These are phyloP conservation scores for Aspergillus nanangensis DNA, from an alignment of 495 filamentous ascomycete species.

Conservation along the genomic window DNA sequence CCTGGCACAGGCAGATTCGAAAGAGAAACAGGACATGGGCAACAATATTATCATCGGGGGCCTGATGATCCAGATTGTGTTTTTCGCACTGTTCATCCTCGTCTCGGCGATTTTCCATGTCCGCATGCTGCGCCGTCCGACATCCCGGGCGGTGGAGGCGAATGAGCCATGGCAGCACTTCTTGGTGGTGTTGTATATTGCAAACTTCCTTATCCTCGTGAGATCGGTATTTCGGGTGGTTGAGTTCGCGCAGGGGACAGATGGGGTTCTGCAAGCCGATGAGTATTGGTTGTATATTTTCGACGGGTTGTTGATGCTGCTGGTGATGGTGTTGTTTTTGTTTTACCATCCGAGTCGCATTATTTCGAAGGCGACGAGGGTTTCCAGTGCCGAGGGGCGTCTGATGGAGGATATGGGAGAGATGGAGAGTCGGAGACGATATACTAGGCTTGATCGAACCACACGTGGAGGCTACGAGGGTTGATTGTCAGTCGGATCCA, in stretches of 20 bases:
- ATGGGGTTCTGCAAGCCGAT: slow-evolving; percentile 37
- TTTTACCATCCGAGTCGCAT: slow-evolving; percentile 10
- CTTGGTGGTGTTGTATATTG: slow-evolving; percentile 42
- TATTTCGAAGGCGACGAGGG: neutral
- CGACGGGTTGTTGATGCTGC: slow-evolving; percentile 49
- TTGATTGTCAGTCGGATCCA: no score
- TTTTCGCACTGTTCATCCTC: slow-evolving; percentile 44
- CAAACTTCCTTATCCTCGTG: slow-evolving; percentile 47
- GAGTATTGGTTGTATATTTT: slow-evolving; percentile 57
- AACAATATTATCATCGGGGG: slow-evolving; percentile 37
- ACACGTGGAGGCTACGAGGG: no score
- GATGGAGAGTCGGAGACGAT: no score
- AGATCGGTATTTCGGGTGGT: slow-evolving; percentile 52
- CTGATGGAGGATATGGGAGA: slow-evolving; percentile 1
- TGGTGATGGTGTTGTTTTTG: slow-evolving; percentile 43
- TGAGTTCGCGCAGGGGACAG: slow-evolving; percentile 53
- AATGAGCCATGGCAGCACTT: slow-evolving; percentile 40
- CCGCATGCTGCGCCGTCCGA: slow-evolving; percentile 16
- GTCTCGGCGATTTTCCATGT: slow-evolving; percentile 29
- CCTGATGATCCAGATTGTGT: slow-evolving; percentile 36
- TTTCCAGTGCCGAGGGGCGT: neutral
- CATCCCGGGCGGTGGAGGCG: neutral
- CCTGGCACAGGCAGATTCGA: neutral
- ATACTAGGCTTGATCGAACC: no score
- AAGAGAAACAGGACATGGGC: slow-evolving; percentile 13